Conservation (phyloP, 345 rosid genomes). For the Jatropha curcas region DNA sequence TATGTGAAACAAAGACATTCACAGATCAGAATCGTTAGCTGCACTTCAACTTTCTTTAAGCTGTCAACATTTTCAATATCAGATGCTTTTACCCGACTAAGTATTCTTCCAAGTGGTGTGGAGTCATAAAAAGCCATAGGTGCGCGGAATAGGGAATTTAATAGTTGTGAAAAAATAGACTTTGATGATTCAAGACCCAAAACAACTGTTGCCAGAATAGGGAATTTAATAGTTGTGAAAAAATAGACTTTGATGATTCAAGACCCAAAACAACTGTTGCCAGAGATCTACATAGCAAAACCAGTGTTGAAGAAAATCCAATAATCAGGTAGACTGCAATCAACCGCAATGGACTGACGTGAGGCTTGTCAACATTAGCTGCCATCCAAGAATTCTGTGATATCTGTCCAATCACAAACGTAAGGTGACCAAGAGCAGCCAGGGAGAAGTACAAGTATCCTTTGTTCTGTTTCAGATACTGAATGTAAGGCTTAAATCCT, state of each 20-base stretch:
- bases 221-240: conserved; percentile 61
- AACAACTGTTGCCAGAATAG: conserved; percentile 41
- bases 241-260: conserved; percentile 63
- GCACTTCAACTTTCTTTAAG: background rate
- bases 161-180: conserved; percentile 64
- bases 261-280: conserved; percentile 51
- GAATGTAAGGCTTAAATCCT: conserved; percentile 72
- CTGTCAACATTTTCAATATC: background rate
- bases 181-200: conserved; percentile 63
- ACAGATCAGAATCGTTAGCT: background rate
- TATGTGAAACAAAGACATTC: conserved; percentile 16
- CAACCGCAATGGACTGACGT: conserved; percentile 52
- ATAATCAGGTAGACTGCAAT: conserved; percentile 60
- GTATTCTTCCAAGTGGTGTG: conserved; percentile 84
- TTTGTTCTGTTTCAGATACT: conserved; percentile 68
- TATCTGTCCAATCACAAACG: too few relatives aligned
- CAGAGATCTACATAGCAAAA: conserved; percentile 59
- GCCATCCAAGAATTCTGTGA: conserved; percentile 81
- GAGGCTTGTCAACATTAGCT: conserved; percentile 60
- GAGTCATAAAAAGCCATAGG: conserved; percentile 94
- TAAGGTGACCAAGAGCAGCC: too few relatives aligned
- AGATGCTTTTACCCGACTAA: conserved; percentile 60
- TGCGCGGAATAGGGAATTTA: conserved; percentile 70
- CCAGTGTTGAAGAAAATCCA: conserved; percentile 47
- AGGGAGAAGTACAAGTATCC: conserved; percentile 66